phyloP scores from a whole-genome alignment of 106 monocot genomes.

The Dendrobium catenatum region DNA sequence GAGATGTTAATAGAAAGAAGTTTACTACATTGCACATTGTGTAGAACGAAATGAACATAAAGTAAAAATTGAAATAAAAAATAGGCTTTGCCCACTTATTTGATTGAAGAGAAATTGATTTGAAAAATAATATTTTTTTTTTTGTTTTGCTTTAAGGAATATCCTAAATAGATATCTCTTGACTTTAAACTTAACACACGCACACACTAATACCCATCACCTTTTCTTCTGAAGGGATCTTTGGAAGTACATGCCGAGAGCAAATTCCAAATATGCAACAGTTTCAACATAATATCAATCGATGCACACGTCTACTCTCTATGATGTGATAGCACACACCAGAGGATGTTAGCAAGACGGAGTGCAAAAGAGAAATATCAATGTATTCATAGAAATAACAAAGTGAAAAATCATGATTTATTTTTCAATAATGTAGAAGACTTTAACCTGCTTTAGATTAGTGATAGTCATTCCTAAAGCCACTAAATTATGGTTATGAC shows the following conservation, averaged over 20 bases:
- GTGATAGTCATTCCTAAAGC: background rate
- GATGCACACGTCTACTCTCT: slow-evolving; percentile 57
- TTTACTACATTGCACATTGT: no score
- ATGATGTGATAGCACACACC: slow-evolving; percentile 10
- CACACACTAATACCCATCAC: no score
- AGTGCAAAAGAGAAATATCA: background rate
- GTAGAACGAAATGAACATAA: no score
- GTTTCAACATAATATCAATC: slow-evolving; percentile 62
- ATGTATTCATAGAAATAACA: background rate
- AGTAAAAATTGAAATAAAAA: no score
- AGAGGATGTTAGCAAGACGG: background rate
- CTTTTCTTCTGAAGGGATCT: slow-evolving; percentile 24
- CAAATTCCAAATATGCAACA: slow-evolving; percentile 74
- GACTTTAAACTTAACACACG: no score
- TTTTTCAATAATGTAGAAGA: background rate
- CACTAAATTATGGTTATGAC: background rate
- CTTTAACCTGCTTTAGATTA: background rate
- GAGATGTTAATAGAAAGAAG: no score
- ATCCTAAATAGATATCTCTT: no score
- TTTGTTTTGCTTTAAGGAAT: no score
- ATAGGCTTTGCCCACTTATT: no score
- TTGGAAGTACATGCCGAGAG: slow-evolving; percentile 47
- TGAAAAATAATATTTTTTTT: no score
- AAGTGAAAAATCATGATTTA: background rate
- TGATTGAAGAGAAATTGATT: no score